Conservation (phyloP, 2,329 filamentous ascomycete genomes). For the Malbranchea zuffiana region DNA sequence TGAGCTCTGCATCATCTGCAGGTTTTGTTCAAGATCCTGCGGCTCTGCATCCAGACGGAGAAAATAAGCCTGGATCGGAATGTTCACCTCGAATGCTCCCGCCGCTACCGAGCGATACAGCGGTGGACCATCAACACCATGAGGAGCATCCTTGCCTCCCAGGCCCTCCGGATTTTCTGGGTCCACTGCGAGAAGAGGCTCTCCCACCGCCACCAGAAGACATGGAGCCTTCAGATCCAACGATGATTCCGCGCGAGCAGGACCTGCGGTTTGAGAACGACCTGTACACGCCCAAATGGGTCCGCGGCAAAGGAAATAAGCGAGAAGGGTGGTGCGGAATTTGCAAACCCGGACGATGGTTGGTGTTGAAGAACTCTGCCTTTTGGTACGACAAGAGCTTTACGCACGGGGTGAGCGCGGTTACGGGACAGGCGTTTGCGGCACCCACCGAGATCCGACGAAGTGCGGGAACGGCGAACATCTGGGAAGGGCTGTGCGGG, state of each 20-base stretch:
- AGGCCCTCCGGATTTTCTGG: constrained; percentile 66
- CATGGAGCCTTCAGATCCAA: constrained; percentile 67
- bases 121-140: constrained; percentile 46
- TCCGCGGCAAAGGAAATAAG: constrained; percentile 76
- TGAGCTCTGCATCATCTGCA: background rate
- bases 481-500: constrained; percentile 31
- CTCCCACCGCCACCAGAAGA: constrained; percentile 65
- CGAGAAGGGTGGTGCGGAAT: constrained; percentile 84
- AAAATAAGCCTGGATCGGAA: constrained; percentile 3
- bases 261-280: constrained; percentile 69
- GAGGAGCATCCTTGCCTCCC: constrained; percentile 61
- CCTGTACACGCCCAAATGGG: constrained; percentile 72
- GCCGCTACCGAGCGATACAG: constrained; percentile 65
- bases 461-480: constrained; percentile 63
- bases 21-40: background rate
- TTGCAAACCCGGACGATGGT: constrained; percentile 75
- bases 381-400: constrained; percentile 94
- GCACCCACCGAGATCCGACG: constrained; percentile 63
- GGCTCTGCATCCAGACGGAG: background rate
- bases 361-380: constrained; percentile 79
- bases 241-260: constrained; percentile 67
- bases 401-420: constrained; percentile 74
- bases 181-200: constrained; percentile 62
- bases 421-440: constrained; percentile 67
- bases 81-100: constrained; percentile 3